Conservation (phyloP, 78 protist genomes). For the Ministeria vibrans region DNA sequence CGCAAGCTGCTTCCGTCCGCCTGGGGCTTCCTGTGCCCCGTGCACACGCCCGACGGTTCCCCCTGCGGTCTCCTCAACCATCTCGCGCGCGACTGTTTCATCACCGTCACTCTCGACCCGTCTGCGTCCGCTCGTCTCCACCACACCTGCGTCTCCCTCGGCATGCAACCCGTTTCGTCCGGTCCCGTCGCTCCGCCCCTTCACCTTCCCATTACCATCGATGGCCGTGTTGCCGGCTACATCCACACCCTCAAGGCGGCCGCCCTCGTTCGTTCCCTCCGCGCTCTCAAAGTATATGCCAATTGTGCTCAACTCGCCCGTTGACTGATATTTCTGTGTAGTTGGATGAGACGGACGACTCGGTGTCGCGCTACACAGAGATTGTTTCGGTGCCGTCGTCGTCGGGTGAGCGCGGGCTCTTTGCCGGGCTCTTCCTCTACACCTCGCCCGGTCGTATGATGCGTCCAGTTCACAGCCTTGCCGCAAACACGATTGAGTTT, state of each 20-base stretch:
- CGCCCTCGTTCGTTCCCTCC: constrained; percentile 33
- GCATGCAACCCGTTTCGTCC: not conserved
- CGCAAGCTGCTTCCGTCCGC: constrained; percentile 93
- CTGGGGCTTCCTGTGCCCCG: constrained; percentile 98
- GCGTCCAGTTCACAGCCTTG: constrained; percentile 81
- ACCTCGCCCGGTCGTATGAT: constrained; percentile 71
- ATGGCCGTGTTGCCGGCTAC: no score
- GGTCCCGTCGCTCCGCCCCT: not conserved
- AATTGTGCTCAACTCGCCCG: not conserved
- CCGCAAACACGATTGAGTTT: constrained; percentile 41
- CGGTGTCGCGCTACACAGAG: constrained; percentile 32
- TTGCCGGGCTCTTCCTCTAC: constrained; percentile 46
- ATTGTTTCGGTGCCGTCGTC: constrained; percentile 27
- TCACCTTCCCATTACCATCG: no score
- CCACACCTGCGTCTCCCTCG: no score
- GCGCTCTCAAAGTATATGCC: constrained; percentile 5
- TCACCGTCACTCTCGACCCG: no score
- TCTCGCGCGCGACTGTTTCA: constrained; percentile 65
- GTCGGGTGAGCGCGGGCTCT: not conserved
- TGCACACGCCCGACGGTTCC: constrained; percentile 99
- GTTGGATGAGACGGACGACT: no score
- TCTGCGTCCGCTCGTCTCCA: no score
- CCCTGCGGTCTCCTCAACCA: constrained; percentile 98
- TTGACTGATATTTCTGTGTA: no score
- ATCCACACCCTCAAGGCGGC: no score